Percentiles rank a stretch among this genome's conserved stretches.
Evolutionary conservation across 2,329 filamentous ascomycete genomes (phyloP).

Genomic region (Fusarium pseudocircinatum): DNA sequence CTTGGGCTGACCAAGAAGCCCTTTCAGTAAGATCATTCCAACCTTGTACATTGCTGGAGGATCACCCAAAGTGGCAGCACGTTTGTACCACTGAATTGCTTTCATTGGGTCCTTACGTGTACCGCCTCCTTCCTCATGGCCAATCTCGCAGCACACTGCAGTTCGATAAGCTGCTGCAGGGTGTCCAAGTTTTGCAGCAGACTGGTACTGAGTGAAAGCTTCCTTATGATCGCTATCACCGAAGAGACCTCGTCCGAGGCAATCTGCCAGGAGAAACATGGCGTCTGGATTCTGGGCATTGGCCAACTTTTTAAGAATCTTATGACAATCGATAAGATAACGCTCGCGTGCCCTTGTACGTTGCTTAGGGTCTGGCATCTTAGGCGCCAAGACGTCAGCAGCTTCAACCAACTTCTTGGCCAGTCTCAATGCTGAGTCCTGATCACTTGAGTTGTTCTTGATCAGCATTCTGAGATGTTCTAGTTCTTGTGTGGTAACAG

Average conservation of each 20-base stretch:
- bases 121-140: constrained; percentile 91
- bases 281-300: constrained; percentile 79
- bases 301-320: constrained; percentile 89
- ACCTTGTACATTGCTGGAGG: constrained; percentile 98
- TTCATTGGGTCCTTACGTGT: constrained; percentile 91
- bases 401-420: constrained; percentile 90
- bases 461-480: constrained; percentile 76
- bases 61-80: constrained; percentile 89
- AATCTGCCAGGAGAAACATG: constrained; percentile 94
- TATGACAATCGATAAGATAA: constrained; percentile 86
- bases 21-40: constrained; percentile 95
- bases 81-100: constrained; percentile 98
- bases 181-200: constrained; percentile 89
- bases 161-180: constrained; percentile 90
- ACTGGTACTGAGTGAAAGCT: constrained; percentile 92
- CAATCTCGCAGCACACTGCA: constrained; percentile 96
- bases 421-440: constrained; percentile 74
- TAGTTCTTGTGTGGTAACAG: constrained; percentile 82
- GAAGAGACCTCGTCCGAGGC: constrained; percentile 82
- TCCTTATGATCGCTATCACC: constrained; percentile 89
- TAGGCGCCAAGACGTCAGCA: constrained; percentile 75
- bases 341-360: constrained; percentile 81
- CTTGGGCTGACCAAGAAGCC: constrained; percentile 84
- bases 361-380: constrained; percentile 73
- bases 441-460: constrained; percentile 77